Percentiles rank a stretch among this genome's conserved stretches.
Conservation (phyloP, 1,284 basidiomycete genomes). For the Malassezia equina region DNA sequence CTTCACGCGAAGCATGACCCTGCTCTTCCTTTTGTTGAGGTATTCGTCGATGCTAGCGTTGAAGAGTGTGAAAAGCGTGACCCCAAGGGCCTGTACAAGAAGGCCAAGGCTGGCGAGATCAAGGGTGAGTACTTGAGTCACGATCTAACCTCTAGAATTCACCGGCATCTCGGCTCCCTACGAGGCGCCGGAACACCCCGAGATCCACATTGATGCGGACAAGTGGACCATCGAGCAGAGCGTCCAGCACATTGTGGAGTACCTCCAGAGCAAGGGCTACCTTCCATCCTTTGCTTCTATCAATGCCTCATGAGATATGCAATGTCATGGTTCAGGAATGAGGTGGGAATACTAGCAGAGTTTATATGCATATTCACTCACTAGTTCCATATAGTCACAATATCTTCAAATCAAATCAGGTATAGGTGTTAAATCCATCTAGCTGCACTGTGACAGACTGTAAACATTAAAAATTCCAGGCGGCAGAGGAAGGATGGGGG, state of each 20-base stretch:
- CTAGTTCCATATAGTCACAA: background rate
- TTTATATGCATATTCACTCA: background rate
- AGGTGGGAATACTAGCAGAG: background rate
- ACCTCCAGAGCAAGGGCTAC: constrained; percentile 58
- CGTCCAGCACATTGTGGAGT: constrained; percentile 70
- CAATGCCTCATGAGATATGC: background rate
- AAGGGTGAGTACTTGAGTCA: constrained; percentile 59
- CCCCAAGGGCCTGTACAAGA: constrained; percentile 96
- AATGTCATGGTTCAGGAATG: background rate
- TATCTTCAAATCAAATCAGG: background rate
- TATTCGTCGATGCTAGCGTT: constrained; percentile 87
- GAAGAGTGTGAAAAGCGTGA: constrained; percentile 79
- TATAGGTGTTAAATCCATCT: background rate
- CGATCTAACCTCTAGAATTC: constrained; percentile 60
- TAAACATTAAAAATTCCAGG: background rate
- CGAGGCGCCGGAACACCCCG: constrained; percentile 73
- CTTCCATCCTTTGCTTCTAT: background rate
- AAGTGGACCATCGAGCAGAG: constrained; percentile 68
- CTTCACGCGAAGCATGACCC: constrained; percentile 59
- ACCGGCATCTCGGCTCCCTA: constrained; percentile 97
- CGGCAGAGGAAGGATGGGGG: background rate
- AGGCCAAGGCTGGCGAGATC: constrained; percentile 88
- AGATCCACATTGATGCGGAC: constrained; percentile 86
- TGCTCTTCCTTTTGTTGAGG: constrained; percentile 71
- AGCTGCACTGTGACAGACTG: background rate